These are phyloP conservation scores for Pythium dissimile DNA, from an alignment of 352 stramenopile species.

Conservation along the genomic window DNA sequence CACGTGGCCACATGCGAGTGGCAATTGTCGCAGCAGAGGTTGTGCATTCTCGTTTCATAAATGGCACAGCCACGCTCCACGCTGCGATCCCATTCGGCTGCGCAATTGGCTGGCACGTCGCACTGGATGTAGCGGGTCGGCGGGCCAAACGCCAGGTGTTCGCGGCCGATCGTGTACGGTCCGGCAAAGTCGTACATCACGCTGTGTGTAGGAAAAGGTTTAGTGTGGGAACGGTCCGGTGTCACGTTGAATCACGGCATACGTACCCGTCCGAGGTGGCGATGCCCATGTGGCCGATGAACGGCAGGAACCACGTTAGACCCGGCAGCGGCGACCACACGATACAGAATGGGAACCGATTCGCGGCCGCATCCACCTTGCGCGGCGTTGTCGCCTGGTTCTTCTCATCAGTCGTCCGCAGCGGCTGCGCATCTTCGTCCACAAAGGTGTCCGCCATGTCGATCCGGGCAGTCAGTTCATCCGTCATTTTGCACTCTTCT, in stretches of 20 bases:
- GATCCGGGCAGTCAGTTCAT: not conserved
- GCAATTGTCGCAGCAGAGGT: conserved; percentile 96
- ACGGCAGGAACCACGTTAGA: conserved; percentile 92
- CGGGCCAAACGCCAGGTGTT: conserved; percentile 86
- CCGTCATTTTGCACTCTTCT: not conserved
- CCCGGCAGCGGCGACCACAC: conserved; percentile 90
- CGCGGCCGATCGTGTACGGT: conserved; percentile 89
- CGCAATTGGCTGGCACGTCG: conserved; percentile 35
- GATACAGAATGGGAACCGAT: conserved; percentile 90
- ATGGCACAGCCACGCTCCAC: conserved; percentile 86
- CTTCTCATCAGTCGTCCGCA: too few species aligned
- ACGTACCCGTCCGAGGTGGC: conserved; percentile 77
- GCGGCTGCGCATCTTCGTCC: conserved; percentile 1
- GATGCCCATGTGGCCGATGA: conserved; percentile 96
- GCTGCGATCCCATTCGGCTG: conserved; percentile 87
- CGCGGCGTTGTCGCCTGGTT: too few species aligned
- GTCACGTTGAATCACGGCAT: not conserved
- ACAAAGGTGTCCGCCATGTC: not conserved
- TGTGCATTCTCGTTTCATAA: conserved; percentile 95
- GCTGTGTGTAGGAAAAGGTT: conserved; percentile 37
- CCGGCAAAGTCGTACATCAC: conserved; percentile 96
- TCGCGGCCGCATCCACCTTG: conserved; percentile 10
- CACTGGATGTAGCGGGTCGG: conserved; percentile 90
- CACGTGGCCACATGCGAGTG: conserved; percentile 94
- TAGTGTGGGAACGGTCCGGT: too few species aligned